Percentiles rank a stretch among this genome's conserved stretches.
Conservation (phyloP, 2,329 filamentous ascomycete genomes). For the Pseudogymnoascus sp. region DNA sequence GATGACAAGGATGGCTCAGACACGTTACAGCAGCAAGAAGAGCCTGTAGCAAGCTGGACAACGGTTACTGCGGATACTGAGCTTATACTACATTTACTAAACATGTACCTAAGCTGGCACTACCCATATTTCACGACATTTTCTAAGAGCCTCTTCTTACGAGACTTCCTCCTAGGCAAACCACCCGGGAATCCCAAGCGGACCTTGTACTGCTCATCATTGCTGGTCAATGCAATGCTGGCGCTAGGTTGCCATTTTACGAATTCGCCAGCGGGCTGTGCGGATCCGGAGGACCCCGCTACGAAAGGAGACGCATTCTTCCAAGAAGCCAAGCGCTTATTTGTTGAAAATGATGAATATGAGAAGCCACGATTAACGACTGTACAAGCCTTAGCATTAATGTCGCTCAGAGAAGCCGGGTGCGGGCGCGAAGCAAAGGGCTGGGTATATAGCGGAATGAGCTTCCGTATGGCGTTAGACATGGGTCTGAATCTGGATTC, state of each 20-base stretch:
- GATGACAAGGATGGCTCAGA: slow-evolving; percentile 25
- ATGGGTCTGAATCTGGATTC: slow-evolving; percentile 84
- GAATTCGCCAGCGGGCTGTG: slow-evolving; percentile 62
- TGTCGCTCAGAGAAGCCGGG: slow-evolving; percentile 93
- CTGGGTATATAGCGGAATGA: slow-evolving; percentile 98
- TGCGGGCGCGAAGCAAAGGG: slow-evolving; percentile 91
- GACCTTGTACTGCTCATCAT: slow-evolving; percentile 74
- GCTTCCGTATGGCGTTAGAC: slow-evolving; percentile 93
- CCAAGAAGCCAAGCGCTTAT: slow-evolving; percentile 79
- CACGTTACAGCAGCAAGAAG: slow-evolving; percentile 38
- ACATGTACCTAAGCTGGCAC: slow-evolving; percentile 98
- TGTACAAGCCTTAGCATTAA: slow-evolving; percentile 85
- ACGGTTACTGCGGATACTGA: slow-evolving; percentile 71
- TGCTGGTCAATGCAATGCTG: slow-evolving; percentile 90
- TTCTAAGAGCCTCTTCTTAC: slow-evolving; percentile 77
- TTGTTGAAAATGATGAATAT: slow-evolving; percentile 87
- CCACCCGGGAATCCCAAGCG: slow-evolving; percentile 42
- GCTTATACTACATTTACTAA: slow-evolving; percentile 77
- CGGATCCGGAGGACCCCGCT: slow-evolving; percentile 62
- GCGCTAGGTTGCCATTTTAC: slow-evolving; percentile 80
- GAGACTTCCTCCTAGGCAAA: slow-evolving; percentile 70
- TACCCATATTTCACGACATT: slow-evolving; percentile 93
- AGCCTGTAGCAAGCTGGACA: slow-evolving; percentile 81
- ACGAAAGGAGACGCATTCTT: slow-evolving; percentile 97
- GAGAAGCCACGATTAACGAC: slow-evolving; percentile 82